A percentile compares a stretch with the other conserved stretches of the same genome.
phyloP scores from a whole-genome alignment of 2,329 filamentous ascomycete genomes.

The Tetracladium maxilliforme region DNA sequence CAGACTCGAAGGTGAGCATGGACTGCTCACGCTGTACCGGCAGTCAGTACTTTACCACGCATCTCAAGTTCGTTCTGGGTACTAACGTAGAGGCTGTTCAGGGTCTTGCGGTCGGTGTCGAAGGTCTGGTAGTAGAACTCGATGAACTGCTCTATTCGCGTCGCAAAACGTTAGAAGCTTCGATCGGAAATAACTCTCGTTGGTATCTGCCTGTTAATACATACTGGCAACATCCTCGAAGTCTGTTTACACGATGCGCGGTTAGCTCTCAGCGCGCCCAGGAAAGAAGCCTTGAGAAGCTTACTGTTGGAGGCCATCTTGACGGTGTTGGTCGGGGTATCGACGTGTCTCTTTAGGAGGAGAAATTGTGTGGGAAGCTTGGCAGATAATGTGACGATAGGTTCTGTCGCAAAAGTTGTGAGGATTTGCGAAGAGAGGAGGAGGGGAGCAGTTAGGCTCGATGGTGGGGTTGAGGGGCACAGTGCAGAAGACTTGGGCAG shows the following conservation, averaged over 20 bases:
- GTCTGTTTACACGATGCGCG: slow-evolving; percentile 14
- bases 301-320: slow-evolving; percentile 1
- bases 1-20: slow-evolving; percentile 85
- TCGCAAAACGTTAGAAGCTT: slow-evolving; percentile 1
- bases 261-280: slow-evolving; percentile 2
- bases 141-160: slow-evolving; percentile 57
- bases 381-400: not conserved
- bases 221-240: slow-evolving; percentile 25
- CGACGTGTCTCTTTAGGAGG: no score
- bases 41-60: slow-evolving; percentile 3
- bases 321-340: slow-evolving; percentile 2
- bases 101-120: slow-evolving; percentile 51
- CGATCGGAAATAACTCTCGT: not conserved
- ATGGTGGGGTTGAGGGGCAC: no score
- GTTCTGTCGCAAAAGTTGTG: not conserved
- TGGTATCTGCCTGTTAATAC: slow-evolving; percentile 7
- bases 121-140: slow-evolving; percentile 85
- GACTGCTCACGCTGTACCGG: slow-evolving; percentile 56
- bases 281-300: not conserved
- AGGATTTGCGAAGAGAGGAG: not conserved
- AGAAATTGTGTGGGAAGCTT: not conserved
- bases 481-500: no score
- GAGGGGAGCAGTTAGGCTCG: no score
- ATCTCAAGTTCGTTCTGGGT: not conserved
- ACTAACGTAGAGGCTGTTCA: slow-evolving; percentile 70